Percentiles rank a stretch among this genome's conserved stretches.
These are phyloP conservation scores for Vitis hybrid DNA, from an alignment of 177 flowering plant species.

Conservation along the genomic window DNA sequence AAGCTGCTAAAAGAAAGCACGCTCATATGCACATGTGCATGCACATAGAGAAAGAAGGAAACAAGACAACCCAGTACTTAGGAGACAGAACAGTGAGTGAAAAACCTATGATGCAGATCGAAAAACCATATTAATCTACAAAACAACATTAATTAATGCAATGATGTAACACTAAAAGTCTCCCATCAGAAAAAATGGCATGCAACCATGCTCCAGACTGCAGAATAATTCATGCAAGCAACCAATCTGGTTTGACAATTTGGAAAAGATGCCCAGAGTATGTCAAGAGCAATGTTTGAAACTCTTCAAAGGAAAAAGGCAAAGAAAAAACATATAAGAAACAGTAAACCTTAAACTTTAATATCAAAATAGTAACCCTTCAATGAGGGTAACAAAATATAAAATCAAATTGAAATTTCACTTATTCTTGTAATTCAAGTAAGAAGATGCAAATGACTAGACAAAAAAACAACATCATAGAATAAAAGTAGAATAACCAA, in stretches of 20 bases:
- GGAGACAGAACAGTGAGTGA: background rate
- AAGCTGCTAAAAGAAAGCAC: background rate
- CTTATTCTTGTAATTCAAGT: background rate
- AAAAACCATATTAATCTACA: background rate
- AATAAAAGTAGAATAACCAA: background rate
- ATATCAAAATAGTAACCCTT: background rate
- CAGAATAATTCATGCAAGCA: background rate
- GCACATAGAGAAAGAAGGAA: no score
- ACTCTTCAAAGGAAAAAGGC: background rate
- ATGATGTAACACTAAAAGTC: background rate
- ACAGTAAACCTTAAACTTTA: background rate
- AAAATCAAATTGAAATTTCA: no score
- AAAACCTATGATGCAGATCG: background rate
- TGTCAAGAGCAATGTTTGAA: background rate
- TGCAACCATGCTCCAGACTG: background rate
- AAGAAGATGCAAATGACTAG: background rate
- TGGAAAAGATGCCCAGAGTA: background rate
- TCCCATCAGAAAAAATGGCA: background rate
- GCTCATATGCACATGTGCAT: no score
- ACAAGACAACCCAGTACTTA: no score
- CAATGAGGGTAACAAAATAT: background rate
- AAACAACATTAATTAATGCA: background rate
- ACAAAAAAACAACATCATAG: background rate
- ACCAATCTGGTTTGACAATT: background rate
- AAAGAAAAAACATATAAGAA: background rate